phyloP scores from a whole-genome alignment of 371 early-diverging fungal species.

The Mucor saturninus region DNA sequence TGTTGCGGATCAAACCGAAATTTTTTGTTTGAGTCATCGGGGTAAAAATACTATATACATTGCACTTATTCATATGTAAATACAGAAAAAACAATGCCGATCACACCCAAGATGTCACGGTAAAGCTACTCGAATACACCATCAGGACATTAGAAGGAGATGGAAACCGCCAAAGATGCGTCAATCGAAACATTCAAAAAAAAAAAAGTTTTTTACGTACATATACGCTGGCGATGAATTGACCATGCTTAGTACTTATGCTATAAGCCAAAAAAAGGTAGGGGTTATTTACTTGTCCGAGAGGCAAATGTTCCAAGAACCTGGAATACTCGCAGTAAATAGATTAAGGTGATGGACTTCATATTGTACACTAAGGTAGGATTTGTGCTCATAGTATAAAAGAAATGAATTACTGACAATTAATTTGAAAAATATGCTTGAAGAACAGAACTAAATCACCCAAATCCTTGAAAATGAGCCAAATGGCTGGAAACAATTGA shows the following conservation, averaged over 20 bases:
- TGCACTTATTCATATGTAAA: slow-evolving; percentile 9
- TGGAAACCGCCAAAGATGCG: slow-evolving; percentile 4
- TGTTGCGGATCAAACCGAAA: slow-evolving; percentile 1
- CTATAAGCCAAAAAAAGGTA: neutral
- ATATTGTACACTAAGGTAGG: slow-evolving; percentile 8
- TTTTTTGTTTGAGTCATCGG: slow-evolving; percentile 7
- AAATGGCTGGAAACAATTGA: slow-evolving; percentile 9
- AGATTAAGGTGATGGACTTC: slow-evolving; percentile 12
- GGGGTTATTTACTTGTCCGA: slow-evolving; percentile 4
- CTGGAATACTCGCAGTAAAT: slow-evolving; percentile 5
- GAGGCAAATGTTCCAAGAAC: slow-evolving; percentile 6
- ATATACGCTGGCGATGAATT: slow-evolving; percentile 12
- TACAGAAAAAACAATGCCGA: slow-evolving; percentile 11
- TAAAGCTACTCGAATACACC: slow-evolving; percentile 11
- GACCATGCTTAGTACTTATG: slow-evolving; percentile 8
- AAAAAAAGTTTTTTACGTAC: slow-evolving; percentile 5
- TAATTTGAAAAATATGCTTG: slow-evolving; percentile 11
- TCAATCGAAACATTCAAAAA: slow-evolving; percentile 1
- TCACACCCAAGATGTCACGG: neutral
- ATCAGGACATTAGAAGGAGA: slow-evolving; percentile 8
- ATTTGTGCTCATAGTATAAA: slow-evolving; percentile 5
- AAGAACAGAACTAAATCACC: slow-evolving; percentile 7
- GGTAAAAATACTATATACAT: slow-evolving; percentile 8
- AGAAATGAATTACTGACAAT: slow-evolving; percentile 6
- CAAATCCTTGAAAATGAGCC: slow-evolving; percentile 6